These are phyloP conservation scores for Scolecobasidium constrictum DNA, from an alignment of 2,329 filamentous ascomycete genomes.

Conservation along the genomic window DNA sequence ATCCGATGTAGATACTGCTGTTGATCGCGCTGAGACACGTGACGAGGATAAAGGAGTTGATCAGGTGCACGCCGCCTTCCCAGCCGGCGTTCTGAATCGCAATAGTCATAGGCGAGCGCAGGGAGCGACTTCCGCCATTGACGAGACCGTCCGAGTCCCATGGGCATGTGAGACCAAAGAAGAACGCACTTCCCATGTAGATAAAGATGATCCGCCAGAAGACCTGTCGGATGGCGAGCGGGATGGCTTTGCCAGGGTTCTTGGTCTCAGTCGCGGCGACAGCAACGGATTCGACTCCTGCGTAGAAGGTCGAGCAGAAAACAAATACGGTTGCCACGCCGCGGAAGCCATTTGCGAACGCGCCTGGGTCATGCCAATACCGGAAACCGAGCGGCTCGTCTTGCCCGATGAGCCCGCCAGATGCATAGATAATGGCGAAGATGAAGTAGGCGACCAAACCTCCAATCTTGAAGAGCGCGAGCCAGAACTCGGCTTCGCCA, in stretches of 20 bases:
- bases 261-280: slow-evolving; percentile 45
- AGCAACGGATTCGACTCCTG: slow-evolving; percentile 36
- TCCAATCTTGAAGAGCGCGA: slow-evolving; percentile 22
- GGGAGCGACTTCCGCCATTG: slow-evolving; percentile 48
- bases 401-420: slow-evolving; percentile 16
- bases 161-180: slow-evolving; percentile 44
- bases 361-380: slow-evolving; percentile 40
- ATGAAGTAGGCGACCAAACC: slow-evolving; percentile 27
- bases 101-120: slow-evolving; percentile 64
- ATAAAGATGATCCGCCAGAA: slow-evolving; percentile 11
- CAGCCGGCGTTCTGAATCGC: slow-evolving; percentile 65
- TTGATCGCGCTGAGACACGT: slow-evolving; percentile 65
- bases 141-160: slow-evolving; percentile 55
- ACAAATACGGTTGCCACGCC: slow-evolving; percentile 32
- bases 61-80: slow-evolving; percentile 60
- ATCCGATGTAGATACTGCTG: slow-evolving; percentile 66
- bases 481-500: slow-evolving; percentile 34
- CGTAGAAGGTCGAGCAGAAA: slow-evolving; percentile 30
- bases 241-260: slow-evolving; percentile 26
- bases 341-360: slow-evolving; percentile 29
- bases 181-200: slow-evolving; percentile 10
- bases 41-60: slow-evolving; percentile 64
- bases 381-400: slow-evolving; percentile 17
- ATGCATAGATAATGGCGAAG: slow-evolving; percentile 23
- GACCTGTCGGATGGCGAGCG: slow-evolving; percentile 11